Evolutionary conservation across 1,139 yeast genomes (phyloP), one percentile per base, ranked within the genome.

Genomic region (Nakaseomyces sp.): DNA sequence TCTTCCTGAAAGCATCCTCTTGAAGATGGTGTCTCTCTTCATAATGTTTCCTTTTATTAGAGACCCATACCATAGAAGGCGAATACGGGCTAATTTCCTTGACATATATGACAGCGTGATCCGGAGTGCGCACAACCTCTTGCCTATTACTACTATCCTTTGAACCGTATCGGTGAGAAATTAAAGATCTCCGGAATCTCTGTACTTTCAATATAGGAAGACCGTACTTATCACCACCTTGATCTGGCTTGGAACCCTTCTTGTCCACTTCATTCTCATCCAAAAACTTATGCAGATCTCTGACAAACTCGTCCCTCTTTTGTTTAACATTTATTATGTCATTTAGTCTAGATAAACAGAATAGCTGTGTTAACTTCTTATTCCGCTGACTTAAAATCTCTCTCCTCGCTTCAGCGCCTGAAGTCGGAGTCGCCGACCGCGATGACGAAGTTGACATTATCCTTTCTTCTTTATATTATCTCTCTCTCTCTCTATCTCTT

Each of bases 401-500:
- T 16, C 18, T 35, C 18, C 28, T 35, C 3, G 28, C 38, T 22
- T 35, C 38, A 8, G 28, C 38, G n/a, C 28, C 38, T 6, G 38
- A 20, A 12, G 38, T 35, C 28, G 38, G 38, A 35, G 38, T 35
- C 7, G 28, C 38, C 17, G 38, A 35, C 10, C 38, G 38, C 18
- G 38, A 35, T 13, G 38, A 22, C 28, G 38, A 22, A 8, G 18
- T 28, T 22, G 38, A 35, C 38, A 35, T 35, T 5, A 6, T 35
- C 10, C 8, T 5, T 26, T 26, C n/a, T 7, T 30, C 10, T 13
- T 3, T 13, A 15, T 30, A 5, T 30, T 7, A 7, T 13, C 10
- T 13, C 19, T 30, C 18, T 30, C 5, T 30, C 13, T 5, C 33
- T n/a, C n/a, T n/a, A 15, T 6, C 24, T 22, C 9, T 22, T 22